Base-by-base conservation (phyloP, 805 yeast species). In the Myxozyma udenii region DNA sequence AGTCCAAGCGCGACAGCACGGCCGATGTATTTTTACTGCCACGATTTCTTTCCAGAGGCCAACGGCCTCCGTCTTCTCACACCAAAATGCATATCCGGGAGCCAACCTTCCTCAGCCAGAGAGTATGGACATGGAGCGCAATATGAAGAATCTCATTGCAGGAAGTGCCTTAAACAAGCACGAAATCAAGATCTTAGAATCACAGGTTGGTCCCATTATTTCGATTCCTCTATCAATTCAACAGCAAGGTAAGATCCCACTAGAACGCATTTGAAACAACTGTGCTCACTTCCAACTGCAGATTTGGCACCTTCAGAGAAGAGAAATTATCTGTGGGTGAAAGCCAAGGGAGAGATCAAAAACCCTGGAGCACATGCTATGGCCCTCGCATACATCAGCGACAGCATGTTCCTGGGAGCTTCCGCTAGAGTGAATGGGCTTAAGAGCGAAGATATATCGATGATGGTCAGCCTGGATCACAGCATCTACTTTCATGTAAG, bases 1-100 rank as follows among this genome's bases (percentile, higher is more conserved):
- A 40, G 78, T 86, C 3, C 68, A 69, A 38, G 81, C 81, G 2
- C 70, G 69, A 26, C 93, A 86, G 66, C 64, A 73, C 22, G 80
- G 75, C 11, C 67, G 69, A 30, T 61, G 80, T 35, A 73, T 78
- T 12, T 82, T 76, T 61, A 73, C 75, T 2, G 78, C 85, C 1
- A 71, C 76, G 40, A 72, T 81, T 12, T 70, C 80, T 4, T 71
- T 81, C 53, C 73, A 74, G 47, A 61, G 43, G 14, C 48, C 55
- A 2, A 56, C 44, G 7, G 12, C 32, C 11, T 4, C 54, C 1
- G 32, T n/a, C 11, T 46, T 58, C 9, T 21, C n/a, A 9, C 62
- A 58, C 33, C 35, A 39, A 14, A 26, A 40, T 1, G 42, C 42
- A 3, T 54, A 36, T 19, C 55, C 50, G 5, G 51, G 51, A 9